These are phyloP conservation scores for Amanita subjunquillea DNA, from an alignment of 768 basidiomycete species.

Conservation along the genomic window DNA sequence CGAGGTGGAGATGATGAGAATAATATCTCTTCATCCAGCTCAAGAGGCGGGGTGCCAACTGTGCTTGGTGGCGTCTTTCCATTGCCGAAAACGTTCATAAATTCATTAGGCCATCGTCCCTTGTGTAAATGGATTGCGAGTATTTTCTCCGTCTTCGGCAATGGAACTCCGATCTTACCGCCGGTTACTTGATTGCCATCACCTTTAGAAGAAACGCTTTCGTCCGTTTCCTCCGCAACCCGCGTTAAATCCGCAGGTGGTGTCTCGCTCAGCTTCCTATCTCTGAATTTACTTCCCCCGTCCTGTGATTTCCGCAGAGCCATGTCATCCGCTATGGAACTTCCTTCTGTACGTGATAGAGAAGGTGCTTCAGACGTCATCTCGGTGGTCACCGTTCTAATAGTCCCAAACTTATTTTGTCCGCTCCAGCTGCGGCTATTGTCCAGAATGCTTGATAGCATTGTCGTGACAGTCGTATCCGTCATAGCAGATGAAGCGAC, in stretches of 20 bases:
- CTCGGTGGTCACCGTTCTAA: slow-evolving; percentile 76
- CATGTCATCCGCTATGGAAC: slow-evolving; percentile 40
- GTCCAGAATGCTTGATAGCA: slow-evolving; percentile 57
- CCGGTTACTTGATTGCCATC: slow-evolving; percentile 22
- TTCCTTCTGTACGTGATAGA: slow-evolving; percentile 56
- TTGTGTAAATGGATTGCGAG: slow-evolving; percentile 53
- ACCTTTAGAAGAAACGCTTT: slow-evolving; percentile 31
- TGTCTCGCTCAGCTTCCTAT: slow-evolving; percentile 57
- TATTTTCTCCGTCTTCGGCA: slow-evolving; percentile 19
- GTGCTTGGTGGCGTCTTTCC: slow-evolving; percentile 12
- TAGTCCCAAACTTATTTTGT: slow-evolving; percentile 63
- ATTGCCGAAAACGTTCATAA: slow-evolving; percentile 43
- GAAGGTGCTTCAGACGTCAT: slow-evolving; percentile 68
- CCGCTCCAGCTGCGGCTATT: slow-evolving; percentile 26
- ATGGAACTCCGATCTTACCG: slow-evolving; percentile 21
- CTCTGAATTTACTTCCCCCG: slow-evolving; percentile 24
- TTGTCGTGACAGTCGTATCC: slow-evolving; percentile 37
- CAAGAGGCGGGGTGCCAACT: slow-evolving; percentile 13
- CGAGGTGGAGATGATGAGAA: slow-evolving; percentile 28
- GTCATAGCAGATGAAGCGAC: slow-evolving; percentile 53
- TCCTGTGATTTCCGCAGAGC: slow-evolving; percentile 11
- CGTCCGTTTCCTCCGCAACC: slow-evolving; percentile 65
- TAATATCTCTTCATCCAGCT: slow-evolving; percentile 3
- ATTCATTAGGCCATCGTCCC: slow-evolving; percentile 80
- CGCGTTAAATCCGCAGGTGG: slow-evolving; percentile 51